These are phyloP conservation scores for Lophiotrema nucula DNA, from an alignment of 495 filamentous ascomycete genomes.

Conservation along the genomic window DNA sequence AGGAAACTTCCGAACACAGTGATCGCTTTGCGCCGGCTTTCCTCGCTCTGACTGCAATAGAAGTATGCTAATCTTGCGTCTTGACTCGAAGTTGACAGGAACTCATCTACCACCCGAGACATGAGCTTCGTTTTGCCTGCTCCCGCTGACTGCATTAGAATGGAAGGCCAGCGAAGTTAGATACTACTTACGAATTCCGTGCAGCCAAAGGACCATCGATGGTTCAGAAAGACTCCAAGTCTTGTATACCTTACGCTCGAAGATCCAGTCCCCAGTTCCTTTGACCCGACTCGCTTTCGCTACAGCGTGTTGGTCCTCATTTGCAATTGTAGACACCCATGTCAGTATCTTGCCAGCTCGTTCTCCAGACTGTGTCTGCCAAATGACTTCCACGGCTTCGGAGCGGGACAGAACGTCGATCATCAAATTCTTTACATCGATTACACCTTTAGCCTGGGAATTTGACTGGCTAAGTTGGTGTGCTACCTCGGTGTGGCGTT, in stretches of 20 bases:
- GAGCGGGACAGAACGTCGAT: background rate
- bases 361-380: background rate
- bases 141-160: background rate
- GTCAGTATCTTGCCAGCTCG: constrained; percentile 9
- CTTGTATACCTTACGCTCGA: constrained; percentile 6
- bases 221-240: constrained; percentile 22
- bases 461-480: too few relatives aligned
- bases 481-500: background rate
- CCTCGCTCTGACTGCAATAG: background rate
- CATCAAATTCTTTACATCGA: background rate
- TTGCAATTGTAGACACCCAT: constrained; percentile 21
- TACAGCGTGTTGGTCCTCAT: constrained; percentile 15
- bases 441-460: background rate
- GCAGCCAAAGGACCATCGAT: constrained; percentile 35
- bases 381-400: background rate
- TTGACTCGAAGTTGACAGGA: background rate
- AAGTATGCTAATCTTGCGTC: background rate
- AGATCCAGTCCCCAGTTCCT: constrained; percentile 29
- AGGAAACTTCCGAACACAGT: background rate
- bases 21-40: background rate
- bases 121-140: background rate
- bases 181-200: constrained; percentile 13
- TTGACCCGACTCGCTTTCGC: background rate
- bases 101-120: background rate
- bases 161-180: background rate